These are phyloP conservation scores for Cucurbitaria berberidis DNA, from an alignment of 2,329 filamentous ascomycete genomes.

Conservation along the genomic window DNA sequence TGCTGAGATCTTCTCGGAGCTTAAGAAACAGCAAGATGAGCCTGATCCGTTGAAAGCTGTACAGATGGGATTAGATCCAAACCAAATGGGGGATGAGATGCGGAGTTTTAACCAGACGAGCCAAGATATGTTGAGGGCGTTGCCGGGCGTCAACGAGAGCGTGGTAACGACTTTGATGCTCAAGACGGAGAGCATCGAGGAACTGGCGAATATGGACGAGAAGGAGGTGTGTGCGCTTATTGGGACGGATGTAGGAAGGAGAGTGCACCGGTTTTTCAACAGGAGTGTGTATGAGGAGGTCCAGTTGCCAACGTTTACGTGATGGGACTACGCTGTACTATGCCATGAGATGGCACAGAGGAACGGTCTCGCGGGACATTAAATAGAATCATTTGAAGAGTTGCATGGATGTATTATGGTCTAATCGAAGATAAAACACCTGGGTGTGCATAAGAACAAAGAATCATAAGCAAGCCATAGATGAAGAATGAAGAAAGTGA, in stretches of 20 bases:
- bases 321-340: background rate
- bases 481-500: background rate
- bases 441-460: background rate
- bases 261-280: conserved; percentile 83
- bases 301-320: conserved; percentile 27
- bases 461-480: background rate
- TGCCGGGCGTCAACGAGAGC: conserved; percentile 79
- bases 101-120: conserved; percentile 82
- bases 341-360: background rate
- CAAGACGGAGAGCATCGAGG: conserved; percentile 75
- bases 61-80: conserved; percentile 74
- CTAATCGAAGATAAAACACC: background rate
- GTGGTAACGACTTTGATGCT: conserved; percentile 75
- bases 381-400: background rate
- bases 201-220: conserved; percentile 85
- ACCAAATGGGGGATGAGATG: conserved; percentile 59
- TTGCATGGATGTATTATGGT: background rate
- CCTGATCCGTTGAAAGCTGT: conserved; percentile 90
- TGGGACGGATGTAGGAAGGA: conserved; percentile 76
- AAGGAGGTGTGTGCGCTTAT: conserved; percentile 75
- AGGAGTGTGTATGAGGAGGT: conserved; percentile 57
- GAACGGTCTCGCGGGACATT: background rate
- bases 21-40: conserved; percentile 89
- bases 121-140: conserved; percentile 85
- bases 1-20: conserved; percentile 91